Base-by-base conservation (phyloP, 352 stramenopile genomes). In the Globisporangium nagaii region DNA sequence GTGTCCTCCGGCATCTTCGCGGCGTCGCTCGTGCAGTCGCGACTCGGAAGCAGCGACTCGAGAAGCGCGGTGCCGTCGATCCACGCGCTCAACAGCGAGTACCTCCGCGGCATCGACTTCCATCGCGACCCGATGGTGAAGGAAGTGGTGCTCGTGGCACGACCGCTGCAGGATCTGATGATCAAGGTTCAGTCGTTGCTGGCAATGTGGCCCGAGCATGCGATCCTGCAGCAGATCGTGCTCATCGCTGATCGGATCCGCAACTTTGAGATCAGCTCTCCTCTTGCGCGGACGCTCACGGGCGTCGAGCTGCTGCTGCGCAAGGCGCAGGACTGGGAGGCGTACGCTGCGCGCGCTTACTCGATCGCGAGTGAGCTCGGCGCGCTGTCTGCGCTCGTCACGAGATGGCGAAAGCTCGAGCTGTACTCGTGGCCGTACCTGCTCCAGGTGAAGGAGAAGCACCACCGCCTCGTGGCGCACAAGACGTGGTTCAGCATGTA, bases 311-410 rank as follows among this genome's bases (percentile, higher is more conserved):
- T 99, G 2, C 71, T 99, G 34, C 69, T 99, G 22, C 80, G 87
- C 19, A 97, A 98, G 56, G 86, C 97, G 4, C 96, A 99, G 66
- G 97, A 99, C 37, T 99, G 98, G 98, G 96, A 99, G 57, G 86
- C 96, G 45, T 97, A 98, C 62, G 95, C 96, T 10, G 95, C 95
- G 24, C 73, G 84, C 7, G 73, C 93, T 4, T 96, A 98, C 32
- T 90, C 90, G 44, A 86, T 99, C 20, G 83, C 88, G 5, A 79
- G 86, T 19, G 77, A 98, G 58, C 79, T 99, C 4, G 56, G 70
- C 31, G 75, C 92, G 40, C 77, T 99, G 4, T 97, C 91, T 28
- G 70, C 75, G 8, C 71, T 99, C 13, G 97, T 99, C 12, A 96
- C 96, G 28, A 82, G 88, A 15, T 99, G 97, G 97, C 84, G 98